Conservation (phyloP, 2,329 filamentous ascomycete species). For the Phoma herbarum region DNA sequence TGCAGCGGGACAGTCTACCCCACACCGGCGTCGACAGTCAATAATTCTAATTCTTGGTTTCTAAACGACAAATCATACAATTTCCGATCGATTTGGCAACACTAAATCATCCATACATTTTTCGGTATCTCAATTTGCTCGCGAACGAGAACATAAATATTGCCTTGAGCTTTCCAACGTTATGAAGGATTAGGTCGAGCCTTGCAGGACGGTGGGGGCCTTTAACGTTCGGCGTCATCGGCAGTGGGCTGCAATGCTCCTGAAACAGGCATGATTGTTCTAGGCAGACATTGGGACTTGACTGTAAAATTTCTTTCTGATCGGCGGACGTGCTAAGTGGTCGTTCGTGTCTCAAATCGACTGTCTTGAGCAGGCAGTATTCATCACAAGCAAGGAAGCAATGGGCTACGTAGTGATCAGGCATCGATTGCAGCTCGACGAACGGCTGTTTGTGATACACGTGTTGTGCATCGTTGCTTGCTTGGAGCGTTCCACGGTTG, state of each 20-base stretch:
- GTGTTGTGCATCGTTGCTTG: conserved; percentile 17
- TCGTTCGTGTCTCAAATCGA: conserved; percentile 8
- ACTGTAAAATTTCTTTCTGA: conserved; percentile 19
- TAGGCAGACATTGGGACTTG: conserved; percentile 14
- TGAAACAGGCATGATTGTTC: conserved; percentile 18
- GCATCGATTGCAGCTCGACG: conserved; percentile 4
- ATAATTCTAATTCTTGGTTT: conserved; percentile 1
- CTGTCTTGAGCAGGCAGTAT: background rate
- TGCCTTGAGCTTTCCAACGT: background rate
- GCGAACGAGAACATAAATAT: background rate
- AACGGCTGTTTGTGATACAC: conserved; percentile 20
- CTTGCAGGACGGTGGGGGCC: background rate
- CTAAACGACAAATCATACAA: too few species aligned
- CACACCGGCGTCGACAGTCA: conserved; percentile 13
- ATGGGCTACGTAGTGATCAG: background rate
- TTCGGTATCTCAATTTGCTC: background rate
- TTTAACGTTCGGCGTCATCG: conserved; percentile 9
- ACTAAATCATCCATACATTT: background rate
- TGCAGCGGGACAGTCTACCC: conserved; percentile 14
- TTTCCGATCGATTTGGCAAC: background rate
- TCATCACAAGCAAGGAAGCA: background rate
- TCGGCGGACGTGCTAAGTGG: conserved; percentile 7
- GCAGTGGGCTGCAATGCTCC: conserved; percentile 1
- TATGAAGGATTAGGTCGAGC: background rate
- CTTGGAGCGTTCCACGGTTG: conserved; percentile 8